Evolutionary conservation across 805 yeast genomes (phyloP), one percentile per base, ranked within the genome.

Genomic region (Kazachstania viticola): DNA sequence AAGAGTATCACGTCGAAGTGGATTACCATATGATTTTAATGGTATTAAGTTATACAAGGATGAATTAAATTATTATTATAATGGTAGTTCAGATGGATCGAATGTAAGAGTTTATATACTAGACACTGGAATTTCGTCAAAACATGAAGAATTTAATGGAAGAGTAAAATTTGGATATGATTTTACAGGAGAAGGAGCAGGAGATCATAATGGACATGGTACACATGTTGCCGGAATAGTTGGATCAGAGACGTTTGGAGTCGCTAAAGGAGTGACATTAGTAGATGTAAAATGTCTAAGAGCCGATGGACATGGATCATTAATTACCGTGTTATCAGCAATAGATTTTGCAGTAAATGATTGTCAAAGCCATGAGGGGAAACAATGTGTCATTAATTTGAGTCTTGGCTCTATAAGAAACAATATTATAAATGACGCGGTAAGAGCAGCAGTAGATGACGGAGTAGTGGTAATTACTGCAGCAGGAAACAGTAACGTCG

Each of bases 161-260:
- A 59, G 91, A 35, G 82, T 78, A 6, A 41, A 39, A 3, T 52
- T 57, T 40, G 87, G 85, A 1, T 66, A 61, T 5, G 80, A 77
- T 44, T 69, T 75, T 35, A 73, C 82, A 0, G 60, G 57, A 2
- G 75, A 71, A 40, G 71, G 72, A 1, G 68, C 66, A 31, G 50
- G 64, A 1, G 94, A 85, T 56, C 84, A 81, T 33, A 79, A 81
- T 49, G 95, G 95, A 30, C 95, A 84, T 60, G 95, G 95, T 49
- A 82, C 94, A 27, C 95, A 84, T 52, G 82, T 93, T 61, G 93
- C 95, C 13, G 95, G 95, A 58, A 81, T 91, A 24, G 80, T 85
- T 46, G 94, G 78, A 31, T 79, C 88, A 17, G 64, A 65, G 39
- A 62, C 71, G 28, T 81, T 75, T 44, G 94, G 94, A 59, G 82